Base-by-base conservation (phyloP, 2,329 filamentous ascomycete genomes). In the Aspergillus floridensis region DNA sequence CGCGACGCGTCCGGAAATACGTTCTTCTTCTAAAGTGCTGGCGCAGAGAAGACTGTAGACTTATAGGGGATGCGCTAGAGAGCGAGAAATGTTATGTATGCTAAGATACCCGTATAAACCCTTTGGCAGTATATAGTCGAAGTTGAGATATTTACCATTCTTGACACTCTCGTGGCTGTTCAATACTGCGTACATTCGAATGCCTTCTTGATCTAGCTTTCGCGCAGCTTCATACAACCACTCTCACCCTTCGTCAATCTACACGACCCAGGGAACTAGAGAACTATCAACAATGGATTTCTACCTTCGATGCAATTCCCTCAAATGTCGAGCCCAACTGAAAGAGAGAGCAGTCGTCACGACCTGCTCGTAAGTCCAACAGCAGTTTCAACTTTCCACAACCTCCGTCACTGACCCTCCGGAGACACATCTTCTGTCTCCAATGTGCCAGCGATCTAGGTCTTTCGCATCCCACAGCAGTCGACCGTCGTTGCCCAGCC, bases 1-100 rank as follows among this genome's bases (percentile, higher is more conserved):
- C 90, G 92, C 70, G 95, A 99, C 77, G 84, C 85, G 12, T 88
- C 92, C 57, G 95, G 95, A 12, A 99, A 99, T 76, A 87, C 91
- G 0, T 97, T 97, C 75, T 99, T 99, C 81, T 93, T 92, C 73
- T 73, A 63, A 64, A 58, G 51, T 26, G 48, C 57, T 57, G 53
- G 57, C 51, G 60, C 59, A 50, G 54, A 46, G 50, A 48, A 56
- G 22, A 53, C 55, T 51, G 48, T 32, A 44, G 29, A 54, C 38
- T 22, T 50, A 59, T 61, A 60, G 48, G 61, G 11, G 12, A 31
- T 44, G 59, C 38, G 55, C 49, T 56, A 26, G 44, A 52, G 32
- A 52, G 24, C 10, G 32, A n/a, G 53, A 57, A 59, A 53, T 47
- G 26, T 38, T 65, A 44, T 61, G 64, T 64, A 61, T 59, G 60